A percentile compares a stretch with the other conserved stretches of the same genome.
Conservation (phyloP, 805 yeast species). For the Dipodascus geniculatus region DNA sequence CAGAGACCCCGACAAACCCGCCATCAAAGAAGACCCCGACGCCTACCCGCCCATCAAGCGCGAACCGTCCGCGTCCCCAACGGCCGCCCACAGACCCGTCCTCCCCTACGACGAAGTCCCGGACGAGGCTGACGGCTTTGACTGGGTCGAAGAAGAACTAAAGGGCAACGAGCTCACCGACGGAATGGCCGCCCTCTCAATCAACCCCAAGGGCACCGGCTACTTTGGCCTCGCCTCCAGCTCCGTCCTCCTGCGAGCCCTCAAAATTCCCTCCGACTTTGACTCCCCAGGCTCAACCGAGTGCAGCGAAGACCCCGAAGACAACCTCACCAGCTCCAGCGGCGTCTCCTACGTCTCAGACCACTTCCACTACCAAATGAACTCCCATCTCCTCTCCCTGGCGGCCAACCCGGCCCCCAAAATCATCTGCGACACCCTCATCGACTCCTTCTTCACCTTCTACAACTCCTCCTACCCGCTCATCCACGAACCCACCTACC, state of each 20-base stretch:
- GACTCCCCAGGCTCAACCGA: slow-evolving; percentile 4
- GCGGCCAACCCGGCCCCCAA: slow-evolving; percentile 11
- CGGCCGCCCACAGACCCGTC: slow-evolving; percentile 15
- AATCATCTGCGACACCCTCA: slow-evolving; percentile 24
- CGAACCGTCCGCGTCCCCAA: not conserved
- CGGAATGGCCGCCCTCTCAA: slow-evolving; percentile 55
- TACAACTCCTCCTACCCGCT: slow-evolving; percentile 56
- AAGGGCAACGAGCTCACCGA: slow-evolving; percentile 27
- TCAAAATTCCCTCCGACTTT: slow-evolving; percentile 27
- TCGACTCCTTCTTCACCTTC: slow-evolving; percentile 42
- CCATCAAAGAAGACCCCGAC: not conserved
- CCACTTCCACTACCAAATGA: not conserved
- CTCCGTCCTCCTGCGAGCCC: slow-evolving; percentile 40
- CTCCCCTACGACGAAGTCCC: slow-evolving; percentile 28
- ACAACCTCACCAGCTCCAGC: not conserved
- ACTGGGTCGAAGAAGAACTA: slow-evolving; percentile 45
- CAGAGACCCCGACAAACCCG: not conserved
- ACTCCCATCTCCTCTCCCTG: slow-evolving; percentile 4
- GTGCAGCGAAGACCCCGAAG: slow-evolving; percentile 8
- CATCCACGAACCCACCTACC: slow-evolving; percentile 41
- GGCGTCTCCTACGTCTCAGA: slow-evolving; percentile 6
- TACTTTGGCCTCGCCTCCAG: slow-evolving; percentile 57
- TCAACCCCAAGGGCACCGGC: slow-evolving; percentile 42
- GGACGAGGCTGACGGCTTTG: slow-evolving; percentile 40
- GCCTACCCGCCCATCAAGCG: not conserved